A percentile compares a stretch with the other conserved stretches of the same genome.
Conservation (phyloP, 805 yeast genomes). For the Groenewaldozyma salmanticensis region DNA sequence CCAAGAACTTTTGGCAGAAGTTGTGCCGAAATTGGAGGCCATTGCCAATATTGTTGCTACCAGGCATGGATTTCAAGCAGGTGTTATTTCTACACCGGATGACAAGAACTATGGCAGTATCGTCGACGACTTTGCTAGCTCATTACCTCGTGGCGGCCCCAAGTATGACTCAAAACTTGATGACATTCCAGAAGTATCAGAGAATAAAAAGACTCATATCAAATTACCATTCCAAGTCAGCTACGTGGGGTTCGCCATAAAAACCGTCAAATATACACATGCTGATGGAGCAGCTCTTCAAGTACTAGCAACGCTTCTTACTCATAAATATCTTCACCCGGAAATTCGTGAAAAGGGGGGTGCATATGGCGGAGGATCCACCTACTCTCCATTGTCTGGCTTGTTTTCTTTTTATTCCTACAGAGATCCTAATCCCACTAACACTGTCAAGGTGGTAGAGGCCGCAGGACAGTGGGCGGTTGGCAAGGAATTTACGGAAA, state of each 20-base stretch:
- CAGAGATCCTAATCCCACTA: conserved; percentile 81
- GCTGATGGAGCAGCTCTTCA: conserved; percentile 81
- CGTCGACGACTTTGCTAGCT: conserved; percentile 17
- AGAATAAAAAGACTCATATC: conserved; percentile 36
- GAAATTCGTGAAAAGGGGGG: conserved; percentile 94
- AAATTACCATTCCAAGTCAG: conserved; percentile 83
- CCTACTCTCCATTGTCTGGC: conserved; percentile 74
- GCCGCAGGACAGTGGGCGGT: conserved; percentile 42
- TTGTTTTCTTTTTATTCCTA: conserved; percentile 76
- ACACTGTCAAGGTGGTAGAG: conserved; percentile 53
- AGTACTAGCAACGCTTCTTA: conserved; percentile 66
- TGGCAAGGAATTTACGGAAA: conserved; percentile 42
- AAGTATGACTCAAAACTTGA: neutral
- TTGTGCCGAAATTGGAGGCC: conserved; percentile 50
- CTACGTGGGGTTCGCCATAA: conserved; percentile 59
- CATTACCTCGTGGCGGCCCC: conserved; percentile 2
- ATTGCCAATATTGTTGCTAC: conserved; percentile 19
- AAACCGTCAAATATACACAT: conserved; percentile 57
- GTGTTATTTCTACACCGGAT: conserved; percentile 25
- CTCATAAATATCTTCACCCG: conserved; percentile 76
- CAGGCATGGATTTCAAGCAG: conserved; percentile 12
- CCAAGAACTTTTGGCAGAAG: conserved; percentile 39
- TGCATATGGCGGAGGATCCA: conserved; percentile 95
- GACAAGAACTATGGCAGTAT: conserved; percentile 34
- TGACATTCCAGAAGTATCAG: conserved; percentile 2